These are phyloP conservation scores for Cymbopogon citratus DNA, from an alignment of 176 grass and related monocot species.

Conservation along the genomic window DNA sequence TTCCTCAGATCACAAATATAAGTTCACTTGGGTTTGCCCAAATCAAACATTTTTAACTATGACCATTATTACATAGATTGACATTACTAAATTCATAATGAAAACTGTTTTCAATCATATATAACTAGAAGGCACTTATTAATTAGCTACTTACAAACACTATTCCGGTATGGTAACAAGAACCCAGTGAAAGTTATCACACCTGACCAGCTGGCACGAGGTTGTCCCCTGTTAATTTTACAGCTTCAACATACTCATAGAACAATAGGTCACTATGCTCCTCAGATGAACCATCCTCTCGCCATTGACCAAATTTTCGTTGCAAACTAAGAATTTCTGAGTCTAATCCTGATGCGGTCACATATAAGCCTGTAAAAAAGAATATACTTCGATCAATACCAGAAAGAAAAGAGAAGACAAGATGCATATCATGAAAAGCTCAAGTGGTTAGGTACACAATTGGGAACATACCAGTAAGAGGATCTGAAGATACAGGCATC, in stretches of 20 bases:
- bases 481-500: slow-evolving; percentile 61
- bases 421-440: slow-evolving; percentile 1
- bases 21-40: background rate
- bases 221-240: slow-evolving; percentile 75
- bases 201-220: slow-evolving; percentile 83
- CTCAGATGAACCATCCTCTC: slow-evolving; percentile 52
- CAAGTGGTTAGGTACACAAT: slow-evolving; percentile 6
- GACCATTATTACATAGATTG: background rate
- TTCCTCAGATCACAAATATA: background rate
- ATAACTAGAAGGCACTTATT: background rate
- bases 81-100: background rate
- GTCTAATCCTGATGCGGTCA: slow-evolving; percentile 63
- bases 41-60: background rate
- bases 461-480: slow-evolving; percentile 68
- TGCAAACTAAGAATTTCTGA: slow-evolving; percentile 82
- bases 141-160: background rate
- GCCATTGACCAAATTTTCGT: slow-evolving; percentile 91
- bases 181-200: slow-evolving; percentile 16
- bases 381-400: slow-evolving; percentile 23
- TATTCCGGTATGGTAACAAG: background rate
- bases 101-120: background rate
- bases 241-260: slow-evolving; percentile 94
- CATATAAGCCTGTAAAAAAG: slow-evolving; percentile 72
- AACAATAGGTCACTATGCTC: slow-evolving; percentile 60
- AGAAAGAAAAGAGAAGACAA: background rate